These are phyloP conservation scores for Colletotrichum caudatum DNA, from an alignment of 2,329 filamentous ascomycete genomes.

Conservation along the genomic window DNA sequence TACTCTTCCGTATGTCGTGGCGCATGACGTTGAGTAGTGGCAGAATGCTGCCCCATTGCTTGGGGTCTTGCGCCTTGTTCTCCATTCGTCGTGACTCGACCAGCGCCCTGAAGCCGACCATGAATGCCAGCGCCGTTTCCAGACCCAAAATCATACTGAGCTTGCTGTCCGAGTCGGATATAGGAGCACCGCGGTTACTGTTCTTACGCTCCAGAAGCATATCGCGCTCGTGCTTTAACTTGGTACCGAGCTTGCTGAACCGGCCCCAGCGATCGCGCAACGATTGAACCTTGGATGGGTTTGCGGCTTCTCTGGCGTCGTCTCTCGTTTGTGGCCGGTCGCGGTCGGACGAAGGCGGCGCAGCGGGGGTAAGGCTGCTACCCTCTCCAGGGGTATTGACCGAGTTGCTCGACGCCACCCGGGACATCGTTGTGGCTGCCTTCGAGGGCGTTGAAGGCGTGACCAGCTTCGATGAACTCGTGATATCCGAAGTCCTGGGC, in stretches of 20 bases:
- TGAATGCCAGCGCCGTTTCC: slow-evolving; percentile 65
- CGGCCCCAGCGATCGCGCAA: slow-evolving; percentile 53
- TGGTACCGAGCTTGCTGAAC: slow-evolving; percentile 59
- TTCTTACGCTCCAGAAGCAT: slow-evolving; percentile 48
- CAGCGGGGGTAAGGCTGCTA: slow-evolving; percentile 56
- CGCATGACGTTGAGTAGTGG: slow-evolving; percentile 59
- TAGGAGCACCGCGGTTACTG: slow-evolving; percentile 40
- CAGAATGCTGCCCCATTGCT: slow-evolving; percentile 58
- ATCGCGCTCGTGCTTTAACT: slow-evolving; percentile 68
- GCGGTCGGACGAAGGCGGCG: slow-evolving; percentile 49
- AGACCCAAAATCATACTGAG: slow-evolving; percentile 58
- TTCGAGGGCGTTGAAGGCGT: slow-evolving; percentile 65
- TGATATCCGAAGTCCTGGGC: slow-evolving; percentile 57
- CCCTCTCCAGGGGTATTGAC: slow-evolving; percentile 63
- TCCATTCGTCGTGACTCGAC: slow-evolving; percentile 60
- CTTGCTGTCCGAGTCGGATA: slow-evolving; percentile 53
- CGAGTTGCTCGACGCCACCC: slow-evolving; percentile 66
- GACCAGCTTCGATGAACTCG: slow-evolving; percentile 49
- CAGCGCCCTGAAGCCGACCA: slow-evolving; percentile 64
- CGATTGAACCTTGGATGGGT: slow-evolving; percentile 47
- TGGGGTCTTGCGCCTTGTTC: slow-evolving; percentile 56
- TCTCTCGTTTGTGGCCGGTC: slow-evolving; percentile 48
- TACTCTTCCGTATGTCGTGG: slow-evolving; percentile 52
- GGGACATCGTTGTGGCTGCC: slow-evolving; percentile 62
- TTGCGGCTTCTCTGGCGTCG: slow-evolving; percentile 42